Percentiles rank a stretch among this genome's conserved stretches.
Evolutionary conservation across 441 rosid genomes (phyloP).

Genomic region (Brassica balearica): DNA sequence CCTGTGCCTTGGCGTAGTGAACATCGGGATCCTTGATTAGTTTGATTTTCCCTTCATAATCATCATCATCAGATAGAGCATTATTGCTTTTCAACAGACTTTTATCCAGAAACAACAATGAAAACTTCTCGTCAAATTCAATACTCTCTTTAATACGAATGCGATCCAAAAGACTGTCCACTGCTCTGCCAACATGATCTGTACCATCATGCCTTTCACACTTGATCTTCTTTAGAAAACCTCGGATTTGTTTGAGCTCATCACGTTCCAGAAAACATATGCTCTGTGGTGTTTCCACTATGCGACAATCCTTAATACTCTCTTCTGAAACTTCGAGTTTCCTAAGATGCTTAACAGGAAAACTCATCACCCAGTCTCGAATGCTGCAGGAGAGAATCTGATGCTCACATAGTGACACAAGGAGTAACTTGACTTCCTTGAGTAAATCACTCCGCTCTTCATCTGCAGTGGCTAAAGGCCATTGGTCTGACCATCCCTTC

Average conservation of each 20-base stretch:
- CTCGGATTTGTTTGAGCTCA: conserved; percentile 13
- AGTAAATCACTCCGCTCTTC: conserved; percentile 25
- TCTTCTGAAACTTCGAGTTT: conserved; percentile 9
- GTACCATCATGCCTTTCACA: conserved; percentile 32
- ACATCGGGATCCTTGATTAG: not conserved
- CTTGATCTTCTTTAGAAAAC: not conserved
- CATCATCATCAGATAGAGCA: conserved; percentile 5
- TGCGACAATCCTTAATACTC: not conserved
- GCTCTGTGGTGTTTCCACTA: conserved; percentile 30
- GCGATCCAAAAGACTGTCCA: conserved; percentile 5
- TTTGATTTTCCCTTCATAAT: not conserved
- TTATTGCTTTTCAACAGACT: conserved; percentile 23
- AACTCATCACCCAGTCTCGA: conserved; percentile 30
- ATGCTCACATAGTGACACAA: conserved; percentile 14
- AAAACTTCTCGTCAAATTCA: not conserved
- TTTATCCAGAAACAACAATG: conserved; percentile 24
- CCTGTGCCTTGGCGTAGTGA: conserved; percentile 24
- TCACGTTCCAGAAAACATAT: conserved; percentile 27
- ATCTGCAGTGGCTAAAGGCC: conserved; percentile 30
- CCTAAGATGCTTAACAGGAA: not conserved
- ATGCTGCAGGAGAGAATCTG: conserved; percentile 24
- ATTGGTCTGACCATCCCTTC: conserved; percentile 26
- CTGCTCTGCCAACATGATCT: conserved; percentile 26
- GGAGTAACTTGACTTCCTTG: conserved; percentile 14
- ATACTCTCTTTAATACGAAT: not conserved